Percentiles rank a stretch among this genome's conserved stretches.
These are phyloP conservation scores for Davidsoniella virescens DNA, from an alignment of 2,329 filamentous ascomycete species.

Conservation along the genomic window DNA sequence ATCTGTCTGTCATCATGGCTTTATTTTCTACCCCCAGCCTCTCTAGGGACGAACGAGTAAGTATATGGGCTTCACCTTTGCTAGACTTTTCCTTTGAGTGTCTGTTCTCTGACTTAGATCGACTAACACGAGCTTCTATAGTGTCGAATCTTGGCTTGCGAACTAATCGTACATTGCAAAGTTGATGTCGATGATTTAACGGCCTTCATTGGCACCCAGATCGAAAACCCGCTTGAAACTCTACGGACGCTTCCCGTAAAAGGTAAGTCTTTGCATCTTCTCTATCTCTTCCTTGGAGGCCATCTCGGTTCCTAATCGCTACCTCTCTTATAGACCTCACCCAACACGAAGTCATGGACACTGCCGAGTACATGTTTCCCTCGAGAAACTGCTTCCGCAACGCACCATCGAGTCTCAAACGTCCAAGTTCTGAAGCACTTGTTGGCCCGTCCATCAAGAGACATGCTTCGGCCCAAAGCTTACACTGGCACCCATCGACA, in stretches of 20 bases:
- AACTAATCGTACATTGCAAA: conserved; percentile 40
- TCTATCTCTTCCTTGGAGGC: neutral
- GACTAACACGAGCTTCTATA: too few relatives aligned
- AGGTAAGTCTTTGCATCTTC: neutral
- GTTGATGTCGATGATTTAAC: conserved; percentile 31
- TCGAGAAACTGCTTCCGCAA: neutral
- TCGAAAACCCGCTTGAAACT: neutral
- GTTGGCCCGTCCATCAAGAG: neutral
- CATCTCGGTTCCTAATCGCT: neutral
- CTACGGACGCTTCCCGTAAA: neutral
- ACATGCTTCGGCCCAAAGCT: neutral
- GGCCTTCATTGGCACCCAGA: conserved; percentile 26
- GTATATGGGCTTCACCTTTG: too few relatives aligned
- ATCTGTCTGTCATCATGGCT: too few relatives aligned
- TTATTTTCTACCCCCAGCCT: too few relatives aligned
- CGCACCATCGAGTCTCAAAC: neutral
- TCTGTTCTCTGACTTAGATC: too few relatives aligned
- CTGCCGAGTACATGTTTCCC: neutral
- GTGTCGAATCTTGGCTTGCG: conserved; percentile 15
- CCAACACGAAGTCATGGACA: neutral
- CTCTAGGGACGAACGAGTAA: too few relatives aligned
- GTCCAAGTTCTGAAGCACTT: neutral
- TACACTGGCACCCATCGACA: neutral
- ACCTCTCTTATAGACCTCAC: neutral
- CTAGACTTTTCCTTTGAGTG: too few relatives aligned